phyloP scores from a whole-genome alignment of 1,284 basidiomycete species.

The Cryptococcus deneoformans region DNA sequence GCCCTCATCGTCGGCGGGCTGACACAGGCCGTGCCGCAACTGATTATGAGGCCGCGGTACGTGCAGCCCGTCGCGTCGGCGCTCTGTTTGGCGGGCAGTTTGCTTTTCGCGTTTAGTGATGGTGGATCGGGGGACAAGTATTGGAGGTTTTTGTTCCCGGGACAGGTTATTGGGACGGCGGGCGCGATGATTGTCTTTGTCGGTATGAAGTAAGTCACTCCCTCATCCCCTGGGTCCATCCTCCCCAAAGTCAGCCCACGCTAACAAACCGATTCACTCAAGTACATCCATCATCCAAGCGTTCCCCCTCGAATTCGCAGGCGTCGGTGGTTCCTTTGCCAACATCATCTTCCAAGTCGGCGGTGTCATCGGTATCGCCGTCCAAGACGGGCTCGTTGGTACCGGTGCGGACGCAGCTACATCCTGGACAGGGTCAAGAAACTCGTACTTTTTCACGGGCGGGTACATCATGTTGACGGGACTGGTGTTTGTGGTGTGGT shows the following conservation, averaged over 20 bases:
- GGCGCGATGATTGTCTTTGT: too few relatives aligned
- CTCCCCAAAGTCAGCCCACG: too few relatives aligned
- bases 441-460: slow-evolving; percentile 41
- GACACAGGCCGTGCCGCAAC: slow-evolving; percentile 33
- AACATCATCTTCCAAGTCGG: slow-evolving; percentile 48
- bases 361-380: slow-evolving; percentile 44
- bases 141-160: slow-evolving; percentile 42
- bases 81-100: slow-evolving; percentile 34
- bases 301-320: slow-evolving; percentile 30
- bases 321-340: slow-evolving; percentile 39
- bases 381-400: slow-evolving; percentile 38
- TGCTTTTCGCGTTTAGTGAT: slow-evolving; percentile 41
- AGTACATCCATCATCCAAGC: slow-evolving; percentile 35
- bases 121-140: slow-evolving; percentile 42
- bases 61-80: slow-evolving; percentile 34
- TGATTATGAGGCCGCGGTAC: slow-evolving; percentile 40
- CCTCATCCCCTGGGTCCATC: too few relatives aligned
- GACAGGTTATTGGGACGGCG: too few relatives aligned
- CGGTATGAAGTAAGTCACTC: too few relatives aligned
- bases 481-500: slow-evolving; percentile 35
- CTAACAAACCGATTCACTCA: too few relatives aligned
- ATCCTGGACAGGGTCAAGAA: slow-evolving; percentile 38
- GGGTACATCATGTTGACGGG: slow-evolving; percentile 38
- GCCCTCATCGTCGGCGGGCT: slow-evolving; percentile 36
- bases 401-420: slow-evolving; percentile 32